phyloP scores from a whole-genome alignment of 225 moss, liverwort and hornwort genomes.

The Physcomitrellopsis africana region DNA sequence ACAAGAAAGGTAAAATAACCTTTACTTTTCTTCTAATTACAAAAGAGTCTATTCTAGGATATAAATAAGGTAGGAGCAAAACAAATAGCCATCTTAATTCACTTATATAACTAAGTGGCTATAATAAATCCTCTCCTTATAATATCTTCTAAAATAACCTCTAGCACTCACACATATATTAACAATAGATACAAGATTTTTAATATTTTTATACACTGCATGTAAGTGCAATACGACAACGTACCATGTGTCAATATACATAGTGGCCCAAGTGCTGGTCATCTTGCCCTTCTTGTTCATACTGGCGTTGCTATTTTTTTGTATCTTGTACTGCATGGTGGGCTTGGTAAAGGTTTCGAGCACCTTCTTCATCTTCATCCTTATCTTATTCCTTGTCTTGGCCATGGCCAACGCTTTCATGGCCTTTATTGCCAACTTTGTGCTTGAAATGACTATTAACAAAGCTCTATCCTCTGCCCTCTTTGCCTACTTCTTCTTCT shows the following conservation, averaged over 20 bases:
- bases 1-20: too few species aligned
- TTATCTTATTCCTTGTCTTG: slow-evolving; percentile 27
- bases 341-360: slow-evolving; percentile 38
- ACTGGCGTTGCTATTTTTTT: slow-evolving; percentile 42
- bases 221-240: too few species aligned
- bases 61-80: too few species aligned
- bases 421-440: slow-evolving; percentile 37
- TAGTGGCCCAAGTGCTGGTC: slow-evolving; percentile 36
- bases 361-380: slow-evolving; percentile 32
- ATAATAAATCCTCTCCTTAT: too few species aligned
- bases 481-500: slow-evolving; percentile 50
- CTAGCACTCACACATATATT: too few species aligned
- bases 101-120: too few species aligned
- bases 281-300: slow-evolving; percentile 42
- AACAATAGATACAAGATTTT: too few species aligned
- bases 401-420: slow-evolving; percentile 38
- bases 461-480: slow-evolving; percentile 17
- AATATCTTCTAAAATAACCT: too few species aligned
- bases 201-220: too few species aligned
- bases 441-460: slow-evolving; percentile 21
- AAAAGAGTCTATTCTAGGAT: too few species aligned
- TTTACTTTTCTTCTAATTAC: too few species aligned
- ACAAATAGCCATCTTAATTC: too few species aligned
- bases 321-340: slow-evolving; percentile 44
- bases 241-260: slow-evolving; percentile 48